Conservation (phyloP, 1,284 basidiomycete genomes). For the Coriolopsis trogii region DNA sequence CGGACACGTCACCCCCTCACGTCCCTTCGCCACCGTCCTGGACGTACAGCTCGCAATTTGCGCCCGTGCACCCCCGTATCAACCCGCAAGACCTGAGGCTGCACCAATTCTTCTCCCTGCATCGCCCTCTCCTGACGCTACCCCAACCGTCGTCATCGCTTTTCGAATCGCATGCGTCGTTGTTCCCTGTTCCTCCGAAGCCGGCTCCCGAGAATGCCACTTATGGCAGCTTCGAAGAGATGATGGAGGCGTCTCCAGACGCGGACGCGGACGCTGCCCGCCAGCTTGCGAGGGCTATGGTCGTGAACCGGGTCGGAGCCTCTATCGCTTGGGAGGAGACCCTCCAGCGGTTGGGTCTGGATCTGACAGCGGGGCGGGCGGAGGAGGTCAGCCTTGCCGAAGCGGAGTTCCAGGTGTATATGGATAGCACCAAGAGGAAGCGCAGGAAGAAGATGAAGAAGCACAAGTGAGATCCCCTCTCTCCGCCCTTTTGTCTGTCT, state of each 20-base stretch:
- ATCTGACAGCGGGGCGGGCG: conserved; percentile 49
- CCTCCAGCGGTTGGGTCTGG: conserved; percentile 61
- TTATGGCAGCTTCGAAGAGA: conserved; percentile 46
- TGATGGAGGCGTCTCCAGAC: conserved; percentile 58
- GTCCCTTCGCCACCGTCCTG: conserved; percentile 16
- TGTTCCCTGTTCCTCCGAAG: conserved; percentile 19
- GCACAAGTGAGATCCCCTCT: conserved; percentile 69
- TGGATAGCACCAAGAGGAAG: conserved; percentile 84
- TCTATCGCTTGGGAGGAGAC: conserved; percentile 65
- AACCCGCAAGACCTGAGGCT: conserved; percentile 69
- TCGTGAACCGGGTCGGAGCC: conserved; percentile 63
- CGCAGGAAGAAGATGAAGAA: conserved; percentile 89
- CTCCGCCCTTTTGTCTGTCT: conserved; percentile 8
- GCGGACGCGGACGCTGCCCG: conserved; percentile 77
- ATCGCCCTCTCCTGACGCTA: conserved; percentile 72
- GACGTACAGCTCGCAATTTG: conserved; percentile 23
- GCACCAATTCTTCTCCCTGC: conserved; percentile 79
- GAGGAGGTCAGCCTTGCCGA: conserved; percentile 53
- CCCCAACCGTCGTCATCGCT: conserved; percentile 56
- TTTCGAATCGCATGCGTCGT: conserved; percentile 48
- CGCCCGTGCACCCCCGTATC: conserved; percentile 53
- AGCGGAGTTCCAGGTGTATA: conserved; percentile 60
- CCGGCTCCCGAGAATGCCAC: conserved; percentile 15
- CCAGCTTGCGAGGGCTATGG: conserved; percentile 68
- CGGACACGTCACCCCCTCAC: conserved; percentile 1